Conservation (phyloP, 768 basidiomycete genomes). For the Termitomyces sp. region DNA sequence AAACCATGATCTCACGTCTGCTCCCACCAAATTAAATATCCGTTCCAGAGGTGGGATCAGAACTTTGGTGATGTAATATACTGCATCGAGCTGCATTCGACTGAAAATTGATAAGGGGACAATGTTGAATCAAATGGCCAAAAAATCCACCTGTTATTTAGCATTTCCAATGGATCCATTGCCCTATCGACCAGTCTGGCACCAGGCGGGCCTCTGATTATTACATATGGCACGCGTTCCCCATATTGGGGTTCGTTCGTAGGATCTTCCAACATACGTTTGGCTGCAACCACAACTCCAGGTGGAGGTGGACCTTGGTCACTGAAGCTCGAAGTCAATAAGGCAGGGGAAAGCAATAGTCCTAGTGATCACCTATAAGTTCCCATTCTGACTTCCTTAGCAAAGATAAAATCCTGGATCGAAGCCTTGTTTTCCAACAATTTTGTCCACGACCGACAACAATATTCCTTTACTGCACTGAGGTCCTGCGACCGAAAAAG, state of each 20-base stretch:
- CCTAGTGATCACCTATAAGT: slow-evolving; percentile 68
- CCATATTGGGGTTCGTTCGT: slow-evolving; percentile 88
- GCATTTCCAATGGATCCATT: slow-evolving; percentile 65
- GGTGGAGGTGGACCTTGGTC: slow-evolving; percentile 86
- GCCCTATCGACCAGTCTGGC: slow-evolving; percentile 73
- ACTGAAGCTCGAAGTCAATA: slow-evolving; percentile 34
- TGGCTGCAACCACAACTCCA: slow-evolving; percentile 84
- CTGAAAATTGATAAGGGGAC: slow-evolving; percentile 29
- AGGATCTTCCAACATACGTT: slow-evolving; percentile 68
- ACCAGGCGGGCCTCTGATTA: slow-evolving; percentile 61
- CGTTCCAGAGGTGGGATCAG: slow-evolving; percentile 89
- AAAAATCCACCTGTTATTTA: slow-evolving; percentile 53
- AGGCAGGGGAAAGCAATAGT: not conserved
- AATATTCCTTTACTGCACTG: slow-evolving; percentile 86
- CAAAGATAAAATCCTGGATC: slow-evolving; percentile 91
- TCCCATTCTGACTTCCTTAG: slow-evolving; percentile 91
- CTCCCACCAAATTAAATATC: slow-evolving; percentile 88
- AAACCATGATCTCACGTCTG: slow-evolving; percentile 84
- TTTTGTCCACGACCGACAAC: slow-evolving; percentile 79
- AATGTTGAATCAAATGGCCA: not conserved
- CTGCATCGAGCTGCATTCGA: slow-evolving; percentile 73
- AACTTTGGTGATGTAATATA: slow-evolving; percentile 84
- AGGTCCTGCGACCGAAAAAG: slow-evolving; percentile 89
- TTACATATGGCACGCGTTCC: slow-evolving; percentile 91
- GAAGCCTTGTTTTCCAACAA: slow-evolving; percentile 78